phyloP scores from a whole-genome alignment of 768 basidiomycete species.

The Rhodotorula kratochvilovae region DNA sequence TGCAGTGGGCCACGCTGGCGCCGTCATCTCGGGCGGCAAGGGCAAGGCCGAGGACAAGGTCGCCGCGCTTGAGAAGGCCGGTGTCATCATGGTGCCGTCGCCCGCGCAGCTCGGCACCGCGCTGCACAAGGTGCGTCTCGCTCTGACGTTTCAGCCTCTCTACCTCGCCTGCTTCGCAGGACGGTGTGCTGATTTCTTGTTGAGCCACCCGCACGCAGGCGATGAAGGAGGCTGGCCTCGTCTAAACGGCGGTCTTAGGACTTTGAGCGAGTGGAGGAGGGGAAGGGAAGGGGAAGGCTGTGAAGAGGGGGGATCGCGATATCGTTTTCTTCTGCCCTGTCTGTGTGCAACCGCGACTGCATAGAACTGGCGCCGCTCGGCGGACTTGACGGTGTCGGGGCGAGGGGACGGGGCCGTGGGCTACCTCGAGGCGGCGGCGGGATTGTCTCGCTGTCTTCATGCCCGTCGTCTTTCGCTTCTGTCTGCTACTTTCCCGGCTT shows the following conservation, averaged over 20 bases:
- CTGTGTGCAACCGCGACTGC: neutral
- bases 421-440: too few species aligned
- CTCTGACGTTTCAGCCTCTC: neutral
- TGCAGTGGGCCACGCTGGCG: slow-evolving; percentile 72
- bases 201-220: neutral
- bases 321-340: neutral
- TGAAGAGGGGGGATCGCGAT: too few species aligned
- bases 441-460: too few species aligned
- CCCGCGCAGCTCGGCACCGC: slow-evolving; percentile 88
- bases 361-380: neutral
- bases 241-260: slow-evolving; percentile 2
- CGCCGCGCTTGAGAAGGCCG: slow-evolving; percentile 70
- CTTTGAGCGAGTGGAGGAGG: too few species aligned
- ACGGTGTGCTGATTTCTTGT: neutral
- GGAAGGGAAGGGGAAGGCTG: too few species aligned
- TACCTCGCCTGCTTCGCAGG: too few species aligned
- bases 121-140: slow-evolving; percentile 70
- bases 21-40: slow-evolving; percentile 96
- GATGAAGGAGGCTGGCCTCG: slow-evolving; percentile 36
- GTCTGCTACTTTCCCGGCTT: too few species aligned
- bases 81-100: slow-evolving; percentile 86
- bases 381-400: too few species aligned
- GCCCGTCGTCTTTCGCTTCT: too few species aligned
- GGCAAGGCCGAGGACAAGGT: slow-evolving; percentile 91
- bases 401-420: too few species aligned